phyloP scores from a whole-genome alignment of 2,329 filamentous ascomycete genomes.

The Cytospora chrysosperma region DNA sequence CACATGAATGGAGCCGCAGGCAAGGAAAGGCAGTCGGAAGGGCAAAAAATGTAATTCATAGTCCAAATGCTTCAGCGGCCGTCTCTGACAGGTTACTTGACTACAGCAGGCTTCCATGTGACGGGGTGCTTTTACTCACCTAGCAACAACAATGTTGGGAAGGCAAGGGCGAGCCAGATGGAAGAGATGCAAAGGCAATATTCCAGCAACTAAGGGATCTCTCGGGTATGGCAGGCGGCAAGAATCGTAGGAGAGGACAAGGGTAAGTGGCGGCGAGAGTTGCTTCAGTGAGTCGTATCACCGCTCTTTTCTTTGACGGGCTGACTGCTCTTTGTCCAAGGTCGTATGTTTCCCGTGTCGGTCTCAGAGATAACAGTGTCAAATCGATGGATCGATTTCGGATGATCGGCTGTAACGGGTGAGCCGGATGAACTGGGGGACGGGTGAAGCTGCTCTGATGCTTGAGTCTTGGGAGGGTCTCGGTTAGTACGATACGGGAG shows the following conservation, averaged over 20 bases:
- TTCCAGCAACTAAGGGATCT: slow-evolving; percentile 33
- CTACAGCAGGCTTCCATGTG: neutral
- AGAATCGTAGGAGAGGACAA: neutral
- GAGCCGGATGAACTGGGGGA: neutral
- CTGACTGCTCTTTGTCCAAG: neutral
- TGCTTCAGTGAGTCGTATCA: neutral
- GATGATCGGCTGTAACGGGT: neutral
- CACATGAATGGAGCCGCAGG: neutral
- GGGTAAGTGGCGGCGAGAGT: neutral
- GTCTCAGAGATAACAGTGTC: neutral
- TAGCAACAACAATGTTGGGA: slow-evolving; percentile 15
- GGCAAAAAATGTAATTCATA: neutral
- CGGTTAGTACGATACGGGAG: neutral
- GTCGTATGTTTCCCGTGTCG: neutral
- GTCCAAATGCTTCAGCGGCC: neutral
- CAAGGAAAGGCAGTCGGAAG: neutral
- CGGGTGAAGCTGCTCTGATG: neutral
- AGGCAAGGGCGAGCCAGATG: slow-evolving; percentile 15
- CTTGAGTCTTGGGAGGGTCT: neutral
- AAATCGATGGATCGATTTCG: neutral
- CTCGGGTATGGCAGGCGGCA: slow-evolving; percentile 1
- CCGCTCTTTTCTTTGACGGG: slow-evolving; percentile 6
- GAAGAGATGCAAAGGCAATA: slow-evolving; percentile 32
- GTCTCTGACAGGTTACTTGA: neutral
- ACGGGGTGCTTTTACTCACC: slow-evolving; percentile 18